Evolutionary conservation across 2,329 filamentous ascomycete species (phyloP).

Genomic region (Calonectria crousiana): DNA sequence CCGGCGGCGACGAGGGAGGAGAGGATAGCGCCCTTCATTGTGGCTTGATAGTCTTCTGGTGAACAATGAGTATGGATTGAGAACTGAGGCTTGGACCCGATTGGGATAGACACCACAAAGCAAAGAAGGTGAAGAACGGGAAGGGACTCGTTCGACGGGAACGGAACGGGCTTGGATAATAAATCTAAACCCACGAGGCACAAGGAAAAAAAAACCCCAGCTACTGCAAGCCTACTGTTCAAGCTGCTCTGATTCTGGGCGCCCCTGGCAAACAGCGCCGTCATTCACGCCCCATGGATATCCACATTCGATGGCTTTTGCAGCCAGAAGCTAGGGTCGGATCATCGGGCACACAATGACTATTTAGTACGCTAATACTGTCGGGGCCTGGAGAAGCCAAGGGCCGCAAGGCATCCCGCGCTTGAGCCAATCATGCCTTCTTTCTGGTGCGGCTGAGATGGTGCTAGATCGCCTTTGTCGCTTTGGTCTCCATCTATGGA

Average conservation of each 20-base stretch:
- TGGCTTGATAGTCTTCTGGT: conserved; percentile 20
- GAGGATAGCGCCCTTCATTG: conserved; percentile 41
- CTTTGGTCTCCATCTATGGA: conserved; percentile 5
- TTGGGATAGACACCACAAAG: conserved; percentile 16
- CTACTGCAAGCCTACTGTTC: background rate
- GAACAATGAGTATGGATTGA: conserved; percentile 1
- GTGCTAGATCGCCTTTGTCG: conserved; percentile 27
- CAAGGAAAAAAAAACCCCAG: conserved; percentile 6
- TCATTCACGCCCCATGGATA: conserved; percentile 4
- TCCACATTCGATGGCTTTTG: conserved; percentile 4
- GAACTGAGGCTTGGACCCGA: conserved; percentile 5
- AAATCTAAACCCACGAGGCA: conserved; percentile 1
- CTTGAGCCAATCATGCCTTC: conserved; percentile 32
- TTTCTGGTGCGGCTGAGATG: conserved; percentile 40
- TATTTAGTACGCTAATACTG: conserved; percentile 34
- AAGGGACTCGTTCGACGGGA: background rate
- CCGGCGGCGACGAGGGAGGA: conserved; percentile 35
- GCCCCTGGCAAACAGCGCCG: conserved; percentile 17
- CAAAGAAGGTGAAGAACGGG: conserved; percentile 20
- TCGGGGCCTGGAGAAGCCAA: conserved; percentile 31
- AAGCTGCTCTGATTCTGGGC: conserved; percentile 14
- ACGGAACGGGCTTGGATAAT: conserved; percentile 22
- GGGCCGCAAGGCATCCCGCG: conserved; percentile 37
- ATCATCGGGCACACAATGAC: conserved; percentile 30
- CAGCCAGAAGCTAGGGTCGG: conserved; percentile 22